phyloP scores from a whole-genome alignment of 1,284 basidiomycete genomes.

The Trichosporon ovoides region DNA sequence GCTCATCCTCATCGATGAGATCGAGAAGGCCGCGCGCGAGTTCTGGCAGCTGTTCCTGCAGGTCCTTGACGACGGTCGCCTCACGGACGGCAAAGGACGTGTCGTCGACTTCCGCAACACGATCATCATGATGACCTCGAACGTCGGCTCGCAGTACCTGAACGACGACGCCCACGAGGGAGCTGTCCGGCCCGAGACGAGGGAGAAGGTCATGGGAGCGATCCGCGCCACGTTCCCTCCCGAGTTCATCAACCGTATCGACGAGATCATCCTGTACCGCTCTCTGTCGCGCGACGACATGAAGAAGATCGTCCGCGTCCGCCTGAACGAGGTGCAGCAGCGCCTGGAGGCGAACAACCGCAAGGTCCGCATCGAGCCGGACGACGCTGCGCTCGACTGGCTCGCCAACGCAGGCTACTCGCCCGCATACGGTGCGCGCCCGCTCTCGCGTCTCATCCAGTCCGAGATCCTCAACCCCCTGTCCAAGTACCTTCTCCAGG shows the following conservation, averaged over 20 bases:
- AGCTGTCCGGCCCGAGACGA: conserved; percentile 43
- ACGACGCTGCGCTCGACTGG: conserved; percentile 72
- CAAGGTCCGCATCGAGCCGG: conserved; percentile 73
- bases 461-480: conserved; percentile 89
- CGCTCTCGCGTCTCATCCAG: conserved; percentile 87
- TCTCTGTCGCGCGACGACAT: conserved; percentile 53
- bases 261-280: conserved; percentile 55
- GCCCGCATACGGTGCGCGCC: conserved; percentile 79
- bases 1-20: conserved; percentile 50
- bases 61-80: conserved; percentile 56
- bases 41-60: conserved; percentile 58
- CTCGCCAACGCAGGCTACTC: conserved; percentile 81
- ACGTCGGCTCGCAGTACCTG: conserved; percentile 54
- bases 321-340: conserved; percentile 58
- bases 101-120: conserved; percentile 48
- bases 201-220: conserved; percentile 51
- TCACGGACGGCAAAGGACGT: conserved; percentile 51
- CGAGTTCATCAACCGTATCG: conserved; percentile 56
- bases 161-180: conserved; percentile 53
- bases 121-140: conserved; percentile 55
- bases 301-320: conserved; percentile 53
- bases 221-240: conserved; percentile 54
- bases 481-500: conserved; percentile 78
- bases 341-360: conserved; percentile 65
- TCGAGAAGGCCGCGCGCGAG: conserved; percentile 55